A percentile compares a stretch with the other conserved stretches of the same genome.
Conservation (phyloP, 306 rosid genomes). For the Acacia acuminata region DNA sequence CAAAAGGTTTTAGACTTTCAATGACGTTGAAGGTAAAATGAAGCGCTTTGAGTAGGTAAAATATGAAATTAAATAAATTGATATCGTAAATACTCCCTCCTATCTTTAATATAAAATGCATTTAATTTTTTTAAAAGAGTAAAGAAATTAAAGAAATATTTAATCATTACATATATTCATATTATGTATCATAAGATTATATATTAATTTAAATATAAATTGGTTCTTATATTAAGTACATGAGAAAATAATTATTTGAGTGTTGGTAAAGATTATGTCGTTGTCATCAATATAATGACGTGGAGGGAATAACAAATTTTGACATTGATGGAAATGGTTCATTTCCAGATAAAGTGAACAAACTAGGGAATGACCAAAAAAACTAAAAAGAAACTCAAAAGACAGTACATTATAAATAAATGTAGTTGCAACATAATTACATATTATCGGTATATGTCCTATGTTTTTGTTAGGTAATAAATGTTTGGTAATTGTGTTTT, state of each 20-base stretch:
- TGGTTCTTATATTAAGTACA: too few relatives aligned
- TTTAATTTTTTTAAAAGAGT: accelerated
- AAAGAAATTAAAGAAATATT: too few relatives aligned
- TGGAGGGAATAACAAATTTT: not conserved
- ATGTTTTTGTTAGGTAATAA: not conserved
- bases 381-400: not conserved
- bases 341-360: not conserved
- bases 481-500: not conserved
- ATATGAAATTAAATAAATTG: too few relatives aligned
- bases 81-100: too few relatives aligned
- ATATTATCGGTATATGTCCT: not conserved
- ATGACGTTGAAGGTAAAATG: too few relatives aligned
- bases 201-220: too few relatives aligned
- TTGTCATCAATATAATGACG: not conserved
- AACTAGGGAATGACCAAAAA: not conserved
- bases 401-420: not conserved
- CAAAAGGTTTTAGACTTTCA: too few relatives aligned
- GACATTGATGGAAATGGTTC: not conserved
- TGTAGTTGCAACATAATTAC: not conserved
- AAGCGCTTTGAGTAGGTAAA: too few relatives aligned
- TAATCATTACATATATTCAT: too few relatives aligned
- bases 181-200: too few relatives aligned
- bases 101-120: too few relatives aligned
- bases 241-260: not conserved
- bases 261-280: not conserved